Evolutionary conservation across 768 basidiomycete species (phyloP), one percentile per base, ranked within the genome.

Genomic region (Pisolithus orientalis): DNA sequence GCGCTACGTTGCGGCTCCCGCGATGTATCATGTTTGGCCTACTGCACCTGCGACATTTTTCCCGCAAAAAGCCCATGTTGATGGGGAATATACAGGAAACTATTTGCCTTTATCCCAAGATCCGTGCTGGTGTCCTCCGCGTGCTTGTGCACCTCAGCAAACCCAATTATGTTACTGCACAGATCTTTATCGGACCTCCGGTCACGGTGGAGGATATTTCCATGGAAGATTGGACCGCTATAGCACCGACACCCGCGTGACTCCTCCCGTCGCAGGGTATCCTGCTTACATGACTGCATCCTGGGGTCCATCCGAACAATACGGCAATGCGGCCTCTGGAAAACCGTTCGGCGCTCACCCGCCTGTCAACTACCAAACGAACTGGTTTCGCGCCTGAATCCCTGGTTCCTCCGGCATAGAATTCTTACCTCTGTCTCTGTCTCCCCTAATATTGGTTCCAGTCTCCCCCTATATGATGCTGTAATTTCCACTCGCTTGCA

Each of bases 141-240:
- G 62, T 72, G 28, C 60, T 65, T 53, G 70, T 70, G 37, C 80
- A 78, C 32, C 47, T 58, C 75, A 78, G 51, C 81, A 80, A 54
- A 78, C 82, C 55, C 81, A 79, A 57, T 79, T 82, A 27, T 76
- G 76, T 51, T 80, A 77, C 62, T 72, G 78, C 51, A 74, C 78
- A 54, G 79, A 81, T 54, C 72, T 72, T 58, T 66, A 71, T 25
- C 69, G 73, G 45, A 59, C 72, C 38, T 71, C 75, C 51, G 71
- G 74, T 55, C 84, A 83, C 56, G 61, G 72, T 56, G 81, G 79
- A 53, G 80, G 83, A 38, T 81, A 80, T 57, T 81, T 83, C 39
- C 80, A 85, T 61, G 70, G 79, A 38, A 73, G 71, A 48, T 82
- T 76, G 62, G 80, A 83, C 48, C 79, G 77, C 55, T 66, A 70